phyloP scores from a whole-genome alignment of 805 yeast species.

The Wickerhamiella cacticola region DNA sequence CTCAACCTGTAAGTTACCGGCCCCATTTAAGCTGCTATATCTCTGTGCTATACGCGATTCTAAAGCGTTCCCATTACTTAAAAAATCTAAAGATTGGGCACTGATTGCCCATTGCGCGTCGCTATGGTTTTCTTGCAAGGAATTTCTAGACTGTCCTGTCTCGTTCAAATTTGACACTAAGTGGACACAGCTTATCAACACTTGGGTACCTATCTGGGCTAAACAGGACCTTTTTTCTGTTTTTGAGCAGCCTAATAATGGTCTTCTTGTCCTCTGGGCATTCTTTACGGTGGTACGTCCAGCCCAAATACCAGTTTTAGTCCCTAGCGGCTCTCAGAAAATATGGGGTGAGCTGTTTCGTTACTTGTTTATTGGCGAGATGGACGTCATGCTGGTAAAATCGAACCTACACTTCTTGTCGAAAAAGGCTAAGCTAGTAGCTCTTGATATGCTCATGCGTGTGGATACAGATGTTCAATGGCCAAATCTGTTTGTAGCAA shows the following conservation, averaged over 20 bases:
- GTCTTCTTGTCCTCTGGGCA: not conserved
- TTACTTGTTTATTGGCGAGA: not conserved
- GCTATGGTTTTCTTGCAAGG: not conserved
- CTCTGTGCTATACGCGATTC: not conserved
- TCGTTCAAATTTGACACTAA: not conserved
- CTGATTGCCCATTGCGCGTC: slow-evolving; percentile 1
- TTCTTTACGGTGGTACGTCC: slow-evolving; percentile 5
- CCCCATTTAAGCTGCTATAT: not conserved
- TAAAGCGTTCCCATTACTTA: not conserved
- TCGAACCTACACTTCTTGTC: not conserved
- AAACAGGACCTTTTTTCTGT: not conserved
- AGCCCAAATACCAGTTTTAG: not conserved
- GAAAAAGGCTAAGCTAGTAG: slow-evolving; percentile 1
- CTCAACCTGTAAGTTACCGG: not conserved
- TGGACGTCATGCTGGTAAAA: not conserved
- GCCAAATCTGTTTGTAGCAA: not conserved
- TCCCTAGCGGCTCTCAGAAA: not conserved
- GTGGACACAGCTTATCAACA: not conserved
- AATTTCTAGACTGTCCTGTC: slow-evolving; percentile 2
- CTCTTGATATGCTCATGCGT: slow-evolving; percentile 7
- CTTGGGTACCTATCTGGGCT: not conserved
- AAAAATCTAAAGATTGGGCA: not conserved
- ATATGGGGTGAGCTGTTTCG: slow-evolving; percentile 5
- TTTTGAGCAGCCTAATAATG: not conserved
- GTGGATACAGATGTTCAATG: not conserved